Evolutionary conservation across 352 stramenopile genomes (phyloP), one percentile per base, ranked within the genome.

Genomic region (Pythium volutum): DNA sequence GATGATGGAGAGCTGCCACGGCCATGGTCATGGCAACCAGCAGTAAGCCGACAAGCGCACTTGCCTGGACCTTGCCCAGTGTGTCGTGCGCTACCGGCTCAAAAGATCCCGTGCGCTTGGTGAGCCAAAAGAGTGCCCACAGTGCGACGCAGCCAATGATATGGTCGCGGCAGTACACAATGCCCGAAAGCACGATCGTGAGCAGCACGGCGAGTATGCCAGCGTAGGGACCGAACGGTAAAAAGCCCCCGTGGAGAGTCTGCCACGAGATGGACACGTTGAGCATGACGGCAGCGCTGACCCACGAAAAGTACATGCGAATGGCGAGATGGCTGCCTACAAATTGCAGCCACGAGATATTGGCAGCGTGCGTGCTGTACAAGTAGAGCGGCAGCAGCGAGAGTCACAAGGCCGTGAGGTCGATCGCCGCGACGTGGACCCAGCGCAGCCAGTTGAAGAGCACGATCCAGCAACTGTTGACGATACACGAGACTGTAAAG

Each of bases 251-350:
- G 5, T 61, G 43, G 26, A 78, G 41, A n/a, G 74, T 62, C 62
- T 88, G 72, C 53, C 77, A 49, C 31, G 73, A 77, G 59, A 85
- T 77, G 18, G 74, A 74, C 66, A 79, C 83, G 63, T 73, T 87
- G 47, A 89, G 47, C 50, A 80, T 56, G 11, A 70, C 61, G 36
- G 77, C 74, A 53, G 73, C 74, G 8, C 70, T 87, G 66, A 87
- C 73, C 74, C 77, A 88, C 26, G 77, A 71, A 42, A 88, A 88
- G 61, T 89, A 88, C 6, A 91, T 48, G 1, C 77, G 76, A 20
- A 89, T 60, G 41, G 68, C 74, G 18, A 91, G 63, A 54, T 88
- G 77, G 47, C 77, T 84, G 58, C 59, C 74, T 2, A 86, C 34
- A 60, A 81, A 87, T 67, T 76, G 66, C 41, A 64, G 66, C 74